Conservation (phyloP, 257 asterid genomes). For the Datura wrightii region DNA sequence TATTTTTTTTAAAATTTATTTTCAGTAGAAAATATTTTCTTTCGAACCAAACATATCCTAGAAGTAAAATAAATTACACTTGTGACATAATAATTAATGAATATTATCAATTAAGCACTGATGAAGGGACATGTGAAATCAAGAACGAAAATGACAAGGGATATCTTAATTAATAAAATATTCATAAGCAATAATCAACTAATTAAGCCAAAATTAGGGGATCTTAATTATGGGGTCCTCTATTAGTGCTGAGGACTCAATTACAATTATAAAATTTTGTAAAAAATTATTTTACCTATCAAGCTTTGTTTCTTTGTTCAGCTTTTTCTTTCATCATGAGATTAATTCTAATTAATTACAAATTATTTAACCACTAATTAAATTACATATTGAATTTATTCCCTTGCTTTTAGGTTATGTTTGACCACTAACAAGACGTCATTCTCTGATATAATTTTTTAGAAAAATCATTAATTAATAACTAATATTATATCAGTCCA, state of each 20-base stretch:
- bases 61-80: not conserved
- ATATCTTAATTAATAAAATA: constrained; percentile 7
- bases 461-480: not conserved
- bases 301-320: not conserved
- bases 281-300: not conserved
- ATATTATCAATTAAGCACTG: not conserved
- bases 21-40: not conserved
- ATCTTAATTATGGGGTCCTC: not conserved
- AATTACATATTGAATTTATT: not conserved
- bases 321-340: not conserved
- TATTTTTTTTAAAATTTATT: not conserved
- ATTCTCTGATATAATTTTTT: not conserved
- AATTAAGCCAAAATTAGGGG: constrained; percentile 22
- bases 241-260: not conserved
- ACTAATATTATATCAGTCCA: not conserved
- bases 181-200: constrained; percentile 22
- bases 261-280: not conserved
- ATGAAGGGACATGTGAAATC: constrained; percentile 6
- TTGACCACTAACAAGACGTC: not conserved
- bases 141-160: constrained; percentile 26
- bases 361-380: not conserved
- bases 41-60: not conserved
- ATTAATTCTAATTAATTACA: not conserved
- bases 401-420: not conserved
- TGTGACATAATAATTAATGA: not conserved